These are phyloP conservation scores for Suillus luteus DNA, from an alignment of 768 basidiomycete genomes.

Conservation along the genomic window DNA sequence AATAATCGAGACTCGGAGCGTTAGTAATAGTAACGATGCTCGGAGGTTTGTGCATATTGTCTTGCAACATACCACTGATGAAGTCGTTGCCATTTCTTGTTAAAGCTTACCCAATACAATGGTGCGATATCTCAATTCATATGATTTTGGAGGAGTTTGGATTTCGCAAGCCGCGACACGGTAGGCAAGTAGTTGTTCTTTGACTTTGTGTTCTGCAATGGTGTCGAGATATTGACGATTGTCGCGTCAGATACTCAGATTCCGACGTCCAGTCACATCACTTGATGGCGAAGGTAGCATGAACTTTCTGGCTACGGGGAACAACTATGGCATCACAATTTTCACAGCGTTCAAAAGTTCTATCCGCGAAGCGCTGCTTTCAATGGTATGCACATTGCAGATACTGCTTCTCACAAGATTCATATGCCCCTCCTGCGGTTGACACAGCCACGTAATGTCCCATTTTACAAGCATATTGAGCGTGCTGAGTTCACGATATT, in stretches of 20 bases:
- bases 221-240: neutral
- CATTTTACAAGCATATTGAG: neutral
- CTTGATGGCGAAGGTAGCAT: neutral
- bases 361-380: neutral
- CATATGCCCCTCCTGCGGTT: neutral
- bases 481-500: neutral
- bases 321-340: neutral
- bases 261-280: neutral
- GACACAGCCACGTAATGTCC: too few species aligned
- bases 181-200: neutral
- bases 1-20: neutral
- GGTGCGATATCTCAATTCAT: neutral
- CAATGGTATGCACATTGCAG: neutral
- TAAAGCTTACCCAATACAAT: neutral
- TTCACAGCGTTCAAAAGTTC: neutral
- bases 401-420: neutral
- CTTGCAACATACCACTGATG: neutral
- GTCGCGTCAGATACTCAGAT: neutral
- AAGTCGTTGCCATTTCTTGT: neutral
- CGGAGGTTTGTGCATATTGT: neutral
- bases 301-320: neutral
- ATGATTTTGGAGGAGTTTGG: neutral
- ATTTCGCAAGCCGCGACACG: neutral
- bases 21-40: neutral
- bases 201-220: neutral